Percentiles rank a stretch among this genome's conserved stretches.
Conservation (phyloP, 345 rosid species). For the Eucalyptus sp. region DNA sequence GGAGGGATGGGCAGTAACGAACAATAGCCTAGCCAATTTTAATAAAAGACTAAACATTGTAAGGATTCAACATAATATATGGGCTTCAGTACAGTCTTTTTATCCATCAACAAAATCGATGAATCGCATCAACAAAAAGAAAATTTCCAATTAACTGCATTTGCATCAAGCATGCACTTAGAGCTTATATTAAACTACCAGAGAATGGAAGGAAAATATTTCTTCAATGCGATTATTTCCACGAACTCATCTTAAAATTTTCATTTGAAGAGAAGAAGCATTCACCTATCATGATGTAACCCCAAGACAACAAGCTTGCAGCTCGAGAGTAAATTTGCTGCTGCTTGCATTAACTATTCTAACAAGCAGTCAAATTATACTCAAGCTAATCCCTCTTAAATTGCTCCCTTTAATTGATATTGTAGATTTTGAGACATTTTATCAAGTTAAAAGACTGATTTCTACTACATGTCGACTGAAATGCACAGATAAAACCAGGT, state of each 20-base stretch:
- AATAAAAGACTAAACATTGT: background rate
- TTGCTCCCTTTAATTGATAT: background rate
- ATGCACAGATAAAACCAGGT: background rate
- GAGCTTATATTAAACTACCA: background rate
- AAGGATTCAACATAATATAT: background rate
- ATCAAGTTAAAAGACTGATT: background rate
- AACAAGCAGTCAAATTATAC: background rate
- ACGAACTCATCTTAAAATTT: background rate
- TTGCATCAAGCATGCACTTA: background rate
- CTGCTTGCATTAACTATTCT: background rate
- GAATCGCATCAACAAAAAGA: background rate
- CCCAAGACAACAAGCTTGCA: background rate
- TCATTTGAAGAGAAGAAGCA: background rate
- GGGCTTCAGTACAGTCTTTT: background rate
- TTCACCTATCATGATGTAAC: background rate
- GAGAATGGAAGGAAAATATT: background rate
- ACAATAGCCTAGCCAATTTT: slow-evolving; percentile 37
- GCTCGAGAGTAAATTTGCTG: background rate
- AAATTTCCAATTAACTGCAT: background rate
- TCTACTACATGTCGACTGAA: background rate
- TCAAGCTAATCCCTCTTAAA: background rate
- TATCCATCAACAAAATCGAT: background rate
- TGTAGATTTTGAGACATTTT: background rate
- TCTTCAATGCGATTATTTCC: background rate
- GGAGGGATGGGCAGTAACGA: slow-evolving; percentile 53